phyloP scores from a whole-genome alignment of 257 asterid genomes.

The Penstemon davidsonii region DNA sequence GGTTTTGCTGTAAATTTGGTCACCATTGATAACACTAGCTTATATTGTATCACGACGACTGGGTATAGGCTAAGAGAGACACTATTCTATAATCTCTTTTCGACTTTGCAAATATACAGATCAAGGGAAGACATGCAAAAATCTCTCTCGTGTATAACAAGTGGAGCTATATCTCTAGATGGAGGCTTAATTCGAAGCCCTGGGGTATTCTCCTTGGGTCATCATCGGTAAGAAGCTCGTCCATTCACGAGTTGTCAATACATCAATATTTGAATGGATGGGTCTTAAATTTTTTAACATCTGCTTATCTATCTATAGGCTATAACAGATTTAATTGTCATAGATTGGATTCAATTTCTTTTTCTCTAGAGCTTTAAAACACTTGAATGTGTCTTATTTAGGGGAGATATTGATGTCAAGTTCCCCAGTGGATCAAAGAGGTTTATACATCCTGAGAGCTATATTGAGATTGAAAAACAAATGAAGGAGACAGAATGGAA shows the following conservation, averaged over 20 bases:
- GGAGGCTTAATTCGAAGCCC: constrained; percentile 70
- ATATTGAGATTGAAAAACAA: constrained; percentile 43
- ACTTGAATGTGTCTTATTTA: constrained; percentile 28
- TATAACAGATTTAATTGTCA: constrained; percentile 12
- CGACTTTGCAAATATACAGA: constrained; percentile 72
- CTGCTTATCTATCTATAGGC: background rate
- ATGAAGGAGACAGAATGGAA: constrained; percentile 68
- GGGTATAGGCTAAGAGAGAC: constrained; percentile 82
- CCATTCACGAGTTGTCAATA: constrained; percentile 4
- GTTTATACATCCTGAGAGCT: constrained; percentile 39
- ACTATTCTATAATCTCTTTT: constrained; percentile 74
- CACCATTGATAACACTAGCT: constrained; percentile 47
- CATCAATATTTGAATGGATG: background rate
- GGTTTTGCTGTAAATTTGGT: constrained; percentile 96
- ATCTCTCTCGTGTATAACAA: constrained; percentile 46
- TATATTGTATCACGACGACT: constrained; percentile 37
- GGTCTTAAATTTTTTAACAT: background rate
- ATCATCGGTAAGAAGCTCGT: constrained; percentile 47
- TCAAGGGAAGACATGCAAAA: constrained; percentile 76
- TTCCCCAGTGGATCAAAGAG: constrained; percentile 55
- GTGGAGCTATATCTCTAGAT: constrained; percentile 86
- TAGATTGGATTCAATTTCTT: constrained; percentile 11
- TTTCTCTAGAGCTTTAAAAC: constrained; percentile 19
- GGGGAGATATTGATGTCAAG: constrained; percentile 54
- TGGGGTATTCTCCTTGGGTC: constrained; percentile 51